Evolutionary conservation across 1,284 basidiomycete species (phyloP).

Genomic region (Lentinus polychrous): DNA sequence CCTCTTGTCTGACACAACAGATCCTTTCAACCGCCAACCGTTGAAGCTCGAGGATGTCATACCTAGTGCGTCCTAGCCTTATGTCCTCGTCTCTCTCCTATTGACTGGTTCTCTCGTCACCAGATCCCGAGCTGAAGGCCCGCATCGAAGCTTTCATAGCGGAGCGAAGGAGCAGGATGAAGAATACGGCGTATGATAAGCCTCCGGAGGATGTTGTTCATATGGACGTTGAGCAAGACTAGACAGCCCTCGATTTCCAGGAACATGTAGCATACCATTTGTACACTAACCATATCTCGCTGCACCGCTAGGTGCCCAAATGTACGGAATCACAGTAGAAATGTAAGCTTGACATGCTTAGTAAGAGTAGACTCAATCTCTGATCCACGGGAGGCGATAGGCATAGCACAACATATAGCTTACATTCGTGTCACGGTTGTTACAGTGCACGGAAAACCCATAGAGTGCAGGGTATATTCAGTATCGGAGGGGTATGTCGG

Average conservation of each 20-base stretch:
- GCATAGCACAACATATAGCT: too few species aligned
- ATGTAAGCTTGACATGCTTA: too few species aligned
- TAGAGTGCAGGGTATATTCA: too few species aligned
- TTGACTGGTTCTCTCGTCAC: constrained; percentile 8
- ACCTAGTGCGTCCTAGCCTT: constrained; percentile 44
- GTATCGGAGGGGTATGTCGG: too few species aligned
- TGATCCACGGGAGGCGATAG: too few species aligned
- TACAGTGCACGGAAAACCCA: too few species aligned
- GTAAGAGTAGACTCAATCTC: too few species aligned
- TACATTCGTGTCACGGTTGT: too few species aligned
- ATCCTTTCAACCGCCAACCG: constrained; percentile 86
- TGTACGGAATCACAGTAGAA: too few species aligned
- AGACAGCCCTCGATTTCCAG: neutral
- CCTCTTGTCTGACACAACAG: constrained; percentile 84
- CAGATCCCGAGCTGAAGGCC: constrained; percentile 55
- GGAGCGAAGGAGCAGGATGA: constrained; percentile 35
- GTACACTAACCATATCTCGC: too few species aligned
- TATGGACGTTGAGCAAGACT: constrained; percentile 21
- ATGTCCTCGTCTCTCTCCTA: neutral
- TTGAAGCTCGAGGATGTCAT: constrained; percentile 76
- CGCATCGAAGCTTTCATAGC: constrained; percentile 56
- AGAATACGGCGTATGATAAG: constrained; percentile 19
- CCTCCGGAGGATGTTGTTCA: constrained; percentile 26
- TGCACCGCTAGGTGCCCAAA: too few species aligned
- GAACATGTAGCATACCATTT: constrained; percentile 3